phyloP scores from a whole-genome alignment of 768 basidiomycete genomes.

The Myochromella boudieri region DNA sequence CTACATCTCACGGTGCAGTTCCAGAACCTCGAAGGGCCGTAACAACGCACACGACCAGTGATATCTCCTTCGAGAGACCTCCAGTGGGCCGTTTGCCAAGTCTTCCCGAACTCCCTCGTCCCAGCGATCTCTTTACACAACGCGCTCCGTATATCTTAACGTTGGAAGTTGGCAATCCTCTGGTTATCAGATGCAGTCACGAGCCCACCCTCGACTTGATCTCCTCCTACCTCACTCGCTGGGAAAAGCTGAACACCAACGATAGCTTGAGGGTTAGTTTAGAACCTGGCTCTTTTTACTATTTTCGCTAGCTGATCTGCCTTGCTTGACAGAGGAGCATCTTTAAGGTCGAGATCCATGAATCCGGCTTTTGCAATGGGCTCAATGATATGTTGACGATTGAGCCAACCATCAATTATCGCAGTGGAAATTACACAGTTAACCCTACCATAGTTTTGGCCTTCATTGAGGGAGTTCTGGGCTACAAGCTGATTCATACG shows the following conservation, averaged over 20 bases:
- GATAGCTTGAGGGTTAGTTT: conserved; percentile 27
- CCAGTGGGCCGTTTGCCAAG: conserved; percentile 23
- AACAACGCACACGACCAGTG: conserved; percentile 1
- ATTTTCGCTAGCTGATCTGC: background rate
- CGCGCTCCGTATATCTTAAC: conserved; percentile 32
- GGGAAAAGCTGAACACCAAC: conserved; percentile 29
- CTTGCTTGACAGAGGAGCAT: conserved; percentile 25
- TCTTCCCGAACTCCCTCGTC: conserved; percentile 29
- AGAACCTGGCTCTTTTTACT: background rate
- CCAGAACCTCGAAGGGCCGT: conserved; percentile 1
- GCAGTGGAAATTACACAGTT: conserved; percentile 13
- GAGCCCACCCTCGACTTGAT: conserved; percentile 35
- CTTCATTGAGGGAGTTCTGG: conserved; percentile 39
- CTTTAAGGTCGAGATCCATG: conserved; percentile 30
- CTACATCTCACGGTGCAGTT: background rate
- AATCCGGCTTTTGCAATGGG: conserved; percentile 33
- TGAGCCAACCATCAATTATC: conserved; percentile 24
- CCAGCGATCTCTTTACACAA: conserved; percentile 29
- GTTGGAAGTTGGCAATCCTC: conserved; percentile 26
- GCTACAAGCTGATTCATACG: conserved; percentile 34
- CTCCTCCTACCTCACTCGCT: conserved; percentile 35
- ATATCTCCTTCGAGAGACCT: conserved; percentile 6
- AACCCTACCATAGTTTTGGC: conserved; percentile 36
- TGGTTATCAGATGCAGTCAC: conserved; percentile 36
- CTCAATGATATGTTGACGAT: conserved; percentile 33